A percentile compares a stretch with the other conserved stretches of the same genome.
Evolutionary conservation across 2,329 filamentous ascomycete species (phyloP).

Genomic region (Colletotrichum somersetense): DNA sequence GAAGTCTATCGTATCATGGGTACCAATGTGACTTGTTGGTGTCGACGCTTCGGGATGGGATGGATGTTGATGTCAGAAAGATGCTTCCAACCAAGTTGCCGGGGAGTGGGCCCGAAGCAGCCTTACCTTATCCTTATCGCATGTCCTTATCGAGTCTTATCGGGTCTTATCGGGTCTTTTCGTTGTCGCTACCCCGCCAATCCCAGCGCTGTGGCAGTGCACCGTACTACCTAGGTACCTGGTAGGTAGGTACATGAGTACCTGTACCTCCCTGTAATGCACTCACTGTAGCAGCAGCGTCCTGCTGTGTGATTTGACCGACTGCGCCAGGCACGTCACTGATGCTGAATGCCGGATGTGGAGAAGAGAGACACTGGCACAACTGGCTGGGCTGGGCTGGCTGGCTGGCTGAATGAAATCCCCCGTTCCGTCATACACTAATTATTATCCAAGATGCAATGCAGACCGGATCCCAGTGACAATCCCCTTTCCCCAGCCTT

Average conservation of each 20-base stretch:
- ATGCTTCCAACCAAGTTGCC: not conserved
- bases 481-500: slow-evolving; percentile 1
- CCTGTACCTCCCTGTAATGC: no score
- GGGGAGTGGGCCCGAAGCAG: not conserved
- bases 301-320: not conserved
- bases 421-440: not conserved
- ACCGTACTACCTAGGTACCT: not conserved
- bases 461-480: slow-evolving; percentile 3
- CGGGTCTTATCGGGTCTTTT: slow-evolving; percentile 2
- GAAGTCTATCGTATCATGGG: not conserved
- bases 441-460: not conserved
- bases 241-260: no score
- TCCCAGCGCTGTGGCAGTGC: slow-evolving; percentile 36
- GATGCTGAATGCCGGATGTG: not conserved
- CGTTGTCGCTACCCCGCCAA: slow-evolving; percentile 32
- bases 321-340: slow-evolving; percentile 26
- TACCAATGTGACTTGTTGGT: not conserved
- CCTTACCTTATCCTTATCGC: slow-evolving; percentile 3
- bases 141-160: slow-evolving; percentile 10
- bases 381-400: no score
- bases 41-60: not conserved
- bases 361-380: not conserved
- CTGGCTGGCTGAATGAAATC: not conserved
- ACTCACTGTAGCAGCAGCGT: not conserved
- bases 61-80: not conserved